A percentile compares a stretch with the other conserved stretches of the same genome.
These are phyloP conservation scores for Hordeum pubiflorum DNA, from an alignment of 202 grass and related monocot species.

Conservation along the genomic window DNA sequence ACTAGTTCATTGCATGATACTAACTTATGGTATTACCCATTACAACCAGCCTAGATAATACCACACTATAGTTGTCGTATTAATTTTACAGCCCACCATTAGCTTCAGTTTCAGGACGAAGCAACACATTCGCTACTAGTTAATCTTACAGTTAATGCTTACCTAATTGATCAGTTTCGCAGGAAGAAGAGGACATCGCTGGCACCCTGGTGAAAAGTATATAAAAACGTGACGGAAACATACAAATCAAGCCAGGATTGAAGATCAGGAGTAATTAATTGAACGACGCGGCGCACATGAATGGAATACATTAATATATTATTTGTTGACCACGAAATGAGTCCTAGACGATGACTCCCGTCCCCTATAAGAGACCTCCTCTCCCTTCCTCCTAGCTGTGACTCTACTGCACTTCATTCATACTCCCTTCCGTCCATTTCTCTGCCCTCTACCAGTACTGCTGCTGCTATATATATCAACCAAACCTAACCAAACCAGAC, in stretches of 20 bases:
- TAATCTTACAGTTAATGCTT: too few relatives aligned
- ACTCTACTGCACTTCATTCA: neutral
- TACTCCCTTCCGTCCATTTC: neutral
- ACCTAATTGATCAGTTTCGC: too few relatives aligned
- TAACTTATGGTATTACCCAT: too few relatives aligned
- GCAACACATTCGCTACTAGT: too few relatives aligned
- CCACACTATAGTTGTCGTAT: too few relatives aligned
- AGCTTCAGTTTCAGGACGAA: too few relatives aligned
- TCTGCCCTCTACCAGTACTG: neutral
- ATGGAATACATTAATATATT: neutral
- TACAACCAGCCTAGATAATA: too few relatives aligned
- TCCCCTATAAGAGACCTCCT: neutral
- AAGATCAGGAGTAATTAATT: neutral
- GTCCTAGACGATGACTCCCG: neutral
- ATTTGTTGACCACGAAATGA: neutral
- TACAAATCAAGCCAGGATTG: neutral
- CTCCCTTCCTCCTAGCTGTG: neutral
- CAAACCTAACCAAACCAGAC: neutral
- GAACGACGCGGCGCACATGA: neutral
- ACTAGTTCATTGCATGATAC: too few relatives aligned
- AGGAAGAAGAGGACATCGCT: too few relatives aligned
- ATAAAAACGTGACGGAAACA: neutral
- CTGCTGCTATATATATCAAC: neutral
- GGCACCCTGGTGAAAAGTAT: too few relatives aligned
- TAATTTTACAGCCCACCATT: too few relatives aligned